Evolutionary conservation across 306 rosid genomes (phyloP), one percentile per base, ranked within the genome.

Genomic region (cucumber (Cucumis sativus)): DNA sequence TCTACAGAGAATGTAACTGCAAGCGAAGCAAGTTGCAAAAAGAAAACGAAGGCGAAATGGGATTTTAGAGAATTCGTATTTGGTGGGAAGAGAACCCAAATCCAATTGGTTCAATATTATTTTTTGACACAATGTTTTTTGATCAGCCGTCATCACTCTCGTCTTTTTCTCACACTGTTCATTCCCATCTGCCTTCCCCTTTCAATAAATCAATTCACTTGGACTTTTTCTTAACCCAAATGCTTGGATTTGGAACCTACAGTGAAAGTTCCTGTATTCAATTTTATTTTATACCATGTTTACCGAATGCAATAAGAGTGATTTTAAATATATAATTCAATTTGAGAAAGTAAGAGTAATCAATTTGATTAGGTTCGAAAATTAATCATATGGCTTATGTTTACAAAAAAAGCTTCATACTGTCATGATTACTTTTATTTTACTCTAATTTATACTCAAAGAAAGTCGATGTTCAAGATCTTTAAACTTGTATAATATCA

Each of bases 1-100:
- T 74, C 78, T 35, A 33, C 3, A 74, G 51, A 52, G 30, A 64
- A 39, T 6, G 70, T 39, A 79, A 79, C 77, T 69, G 71, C 60
- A 18, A 56, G 35, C 21, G 74, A 33, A 25, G 60, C 47, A 28
- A 58, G 39, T 56, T 47, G 58, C 43, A 56, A 18, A 58, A 58
- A 58, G 45, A 20, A 52, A 30, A 8, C 25, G 72, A 52, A 39
- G 73, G 49, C 52, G 54, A 67, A 45, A 67, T 67, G 74, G 74
- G 18, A 68, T 11, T 7, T 68, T 41, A 20, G 51, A 68, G 56
- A 72, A 72, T 28, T 51, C 76, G 76, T 23, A 49, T 28, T 72
- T 72, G 76, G 76, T 72, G 60, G 61, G 58, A 21, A 45, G 58
- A 40, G n/a, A 40, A 41, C 35, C 55, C 28, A 68, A 40, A 40